phyloP scores from a whole-genome alignment of 208 protist species.

The Angomonas ambiguus region DNA sequence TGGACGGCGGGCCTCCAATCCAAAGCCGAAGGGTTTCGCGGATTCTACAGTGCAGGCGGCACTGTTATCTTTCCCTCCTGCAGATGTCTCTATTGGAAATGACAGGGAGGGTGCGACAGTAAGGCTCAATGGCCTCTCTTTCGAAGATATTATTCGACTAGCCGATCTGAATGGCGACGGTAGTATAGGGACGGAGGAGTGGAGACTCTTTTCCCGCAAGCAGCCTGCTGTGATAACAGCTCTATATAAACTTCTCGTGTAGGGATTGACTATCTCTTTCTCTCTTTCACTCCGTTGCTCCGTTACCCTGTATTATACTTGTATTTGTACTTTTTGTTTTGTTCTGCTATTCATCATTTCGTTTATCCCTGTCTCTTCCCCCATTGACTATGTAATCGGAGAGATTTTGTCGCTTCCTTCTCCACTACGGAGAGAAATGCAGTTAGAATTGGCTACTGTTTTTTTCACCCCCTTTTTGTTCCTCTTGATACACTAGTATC shows the following conservation, averaged over 20 bases:
- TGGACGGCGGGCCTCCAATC: not conserved
- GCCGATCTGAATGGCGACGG: not conserved
- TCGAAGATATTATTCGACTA: conserved; percentile 1
- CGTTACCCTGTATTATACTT: not conserved
- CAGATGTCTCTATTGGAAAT: not conserved
- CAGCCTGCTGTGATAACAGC: not conserved
- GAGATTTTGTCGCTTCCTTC: not conserved
- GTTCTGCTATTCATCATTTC: not conserved
- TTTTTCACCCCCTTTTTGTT: not conserved
- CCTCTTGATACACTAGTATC: not conserved
- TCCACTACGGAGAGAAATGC: too few relatives aligned
- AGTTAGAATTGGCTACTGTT: too few relatives aligned
- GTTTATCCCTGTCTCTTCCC: not conserved
- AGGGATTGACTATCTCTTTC: too few relatives aligned
- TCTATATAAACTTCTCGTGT: not conserved
- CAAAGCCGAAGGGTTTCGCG: not conserved
- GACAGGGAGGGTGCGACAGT: not conserved
- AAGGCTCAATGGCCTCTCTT: not conserved
- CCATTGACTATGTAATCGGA: not conserved
- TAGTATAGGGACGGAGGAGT: not conserved
- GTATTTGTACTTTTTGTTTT: not conserved
- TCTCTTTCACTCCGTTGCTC: not conserved
- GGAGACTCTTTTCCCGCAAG: not conserved
- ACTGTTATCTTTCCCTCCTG: not conserved
- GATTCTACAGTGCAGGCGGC: not conserved